A percentile compares a stretch with the other conserved stretches of the same genome.
Conservation (phyloP, 2,329 filamentous ascomycete species). For the Aaosphaeria arxii region DNA sequence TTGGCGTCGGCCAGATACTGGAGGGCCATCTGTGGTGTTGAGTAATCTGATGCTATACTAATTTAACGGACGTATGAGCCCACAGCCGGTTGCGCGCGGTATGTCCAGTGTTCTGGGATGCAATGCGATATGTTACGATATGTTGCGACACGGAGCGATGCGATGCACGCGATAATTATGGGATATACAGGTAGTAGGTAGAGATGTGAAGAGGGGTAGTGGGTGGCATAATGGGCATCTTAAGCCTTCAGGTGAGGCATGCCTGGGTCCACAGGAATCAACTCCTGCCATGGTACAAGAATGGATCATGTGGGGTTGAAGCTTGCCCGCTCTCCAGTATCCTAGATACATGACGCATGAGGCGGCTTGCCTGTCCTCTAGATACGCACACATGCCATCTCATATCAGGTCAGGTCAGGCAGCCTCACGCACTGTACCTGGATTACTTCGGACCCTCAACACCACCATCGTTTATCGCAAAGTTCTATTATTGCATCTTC, state of each 20-base stretch:
- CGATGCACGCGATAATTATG: background rate
- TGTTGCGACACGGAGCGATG: too few species aligned
- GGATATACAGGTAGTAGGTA: background rate
- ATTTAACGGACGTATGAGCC: background rate
- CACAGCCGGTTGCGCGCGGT: background rate
- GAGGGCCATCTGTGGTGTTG: slow-evolving; percentile 23
- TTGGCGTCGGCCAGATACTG: slow-evolving; percentile 36
- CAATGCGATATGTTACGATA: too few species aligned
- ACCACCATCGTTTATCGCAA: too few species aligned
- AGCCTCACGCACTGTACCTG: too few species aligned
- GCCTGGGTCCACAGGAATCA: background rate
- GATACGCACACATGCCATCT: too few species aligned
- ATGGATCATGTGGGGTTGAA: slow-evolving; percentile 1
- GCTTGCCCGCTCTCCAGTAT: background rate
- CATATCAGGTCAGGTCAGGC: too few species aligned
- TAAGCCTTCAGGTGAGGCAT: background rate
- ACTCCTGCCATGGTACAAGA: slow-evolving; percentile 5
- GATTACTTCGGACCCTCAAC: too few species aligned
- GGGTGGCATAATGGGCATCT: background rate
- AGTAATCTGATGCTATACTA: slow-evolving; percentile 1
- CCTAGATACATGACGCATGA: background rate
- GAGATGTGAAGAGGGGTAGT: background rate
- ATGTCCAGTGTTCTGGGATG: background rate
- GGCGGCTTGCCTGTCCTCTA: background rate
- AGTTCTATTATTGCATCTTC: too few species aligned